These are phyloP conservation scores for Populus deltoides DNA, from an alignment of 345 rosid species.

Conservation along the genomic window DNA sequence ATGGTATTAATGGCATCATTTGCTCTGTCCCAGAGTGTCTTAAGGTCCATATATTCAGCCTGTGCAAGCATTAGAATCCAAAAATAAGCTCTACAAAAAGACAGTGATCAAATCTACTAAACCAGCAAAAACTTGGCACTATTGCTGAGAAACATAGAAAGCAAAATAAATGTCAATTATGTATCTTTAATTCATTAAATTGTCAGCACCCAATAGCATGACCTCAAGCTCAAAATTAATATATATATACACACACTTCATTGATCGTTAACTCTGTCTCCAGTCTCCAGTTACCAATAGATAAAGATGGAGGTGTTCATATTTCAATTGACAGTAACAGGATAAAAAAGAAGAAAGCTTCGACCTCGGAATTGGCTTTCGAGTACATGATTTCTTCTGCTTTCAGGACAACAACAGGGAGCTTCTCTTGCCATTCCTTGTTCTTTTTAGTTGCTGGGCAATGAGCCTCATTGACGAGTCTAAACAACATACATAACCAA, in stretches of 20 bases:
- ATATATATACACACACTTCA: too few species aligned
- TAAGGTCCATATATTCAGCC: slow-evolving; percentile 62
- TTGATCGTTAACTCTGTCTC: background rate
- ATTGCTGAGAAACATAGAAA: background rate
- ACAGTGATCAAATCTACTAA: slow-evolving; percentile 9
- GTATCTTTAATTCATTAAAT: background rate
- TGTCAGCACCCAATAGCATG: background rate
- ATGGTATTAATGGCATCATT: slow-evolving; percentile 70
- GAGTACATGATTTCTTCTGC: slow-evolving; percentile 73
- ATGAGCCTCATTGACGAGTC: slow-evolving; percentile 60
- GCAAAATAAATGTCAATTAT: background rate
- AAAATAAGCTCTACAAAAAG: background rate
- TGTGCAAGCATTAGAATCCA: slow-evolving; percentile 23
- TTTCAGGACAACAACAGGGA: slow-evolving; percentile 66
- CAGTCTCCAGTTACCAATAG: background rate
- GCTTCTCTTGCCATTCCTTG: slow-evolving; percentile 77
- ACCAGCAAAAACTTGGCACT: background rate
- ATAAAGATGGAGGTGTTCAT: slow-evolving; percentile 4
- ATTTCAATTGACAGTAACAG: slow-evolving; percentile 2
- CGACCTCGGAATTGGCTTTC: slow-evolving; percentile 72
- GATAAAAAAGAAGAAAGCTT: background rate
- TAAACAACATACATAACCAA: slow-evolving; percentile 12
- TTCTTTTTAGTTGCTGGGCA: slow-evolving; percentile 53
- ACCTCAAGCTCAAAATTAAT: background rate
- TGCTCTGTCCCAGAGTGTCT: slow-evolving; percentile 52